A percentile compares a stretch with the other conserved stretches of the same genome.
Evolutionary conservation across 2,329 filamentous ascomycete species (phyloP).

Genomic region (Fusarium luffae): DNA sequence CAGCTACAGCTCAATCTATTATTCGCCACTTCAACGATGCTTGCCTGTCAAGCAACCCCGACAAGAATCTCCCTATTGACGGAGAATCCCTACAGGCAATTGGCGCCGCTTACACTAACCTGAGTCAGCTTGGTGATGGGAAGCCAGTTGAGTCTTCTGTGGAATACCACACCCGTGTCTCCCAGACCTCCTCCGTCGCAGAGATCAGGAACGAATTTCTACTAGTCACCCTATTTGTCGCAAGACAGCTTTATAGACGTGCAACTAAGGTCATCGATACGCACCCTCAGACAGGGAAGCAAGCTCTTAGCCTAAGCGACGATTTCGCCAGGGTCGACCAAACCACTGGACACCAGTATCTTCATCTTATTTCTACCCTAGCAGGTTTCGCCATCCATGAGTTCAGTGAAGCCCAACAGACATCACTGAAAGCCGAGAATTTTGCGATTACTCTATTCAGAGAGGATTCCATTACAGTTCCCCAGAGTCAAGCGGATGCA

Average conservation of each 20-base stretch:
- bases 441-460: slow-evolving; percentile 55
- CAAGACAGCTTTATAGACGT: slow-evolving; percentile 56
- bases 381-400: slow-evolving; percentile 53
- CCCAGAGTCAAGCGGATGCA: slow-evolving; percentile 16
- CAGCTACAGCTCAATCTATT: slow-evolving; percentile 51
- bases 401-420: slow-evolving; percentile 53
- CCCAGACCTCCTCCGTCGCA: slow-evolving; percentile 36
- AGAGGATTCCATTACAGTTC: slow-evolving; percentile 44
- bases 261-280: slow-evolving; percentile 49
- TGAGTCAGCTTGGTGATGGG: slow-evolving; percentile 37
- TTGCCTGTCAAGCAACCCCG: slow-evolving; percentile 45
- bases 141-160: slow-evolving; percentile 1
- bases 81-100: slow-evolving; percentile 42
- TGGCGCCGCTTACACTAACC: slow-evolving; percentile 44
- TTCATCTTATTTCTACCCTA: slow-evolving; percentile 51
- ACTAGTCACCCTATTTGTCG: slow-evolving; percentile 53
- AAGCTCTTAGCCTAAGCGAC: slow-evolving; percentile 48
- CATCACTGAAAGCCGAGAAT: slow-evolving; percentile 47
- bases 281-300: slow-evolving; percentile 29
- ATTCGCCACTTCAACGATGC: slow-evolving; percentile 56
- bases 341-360: slow-evolving; percentile 49
- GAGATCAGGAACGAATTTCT: slow-evolving; percentile 53
- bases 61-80: slow-evolving; percentile 33
- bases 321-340: slow-evolving; percentile 47
- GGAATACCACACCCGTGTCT: not conserved